A percentile compares a stretch with the other conserved stretches of the same genome.
Conservation (phyloP, 75 land plant species). For the Larix kaempferi region DNA sequence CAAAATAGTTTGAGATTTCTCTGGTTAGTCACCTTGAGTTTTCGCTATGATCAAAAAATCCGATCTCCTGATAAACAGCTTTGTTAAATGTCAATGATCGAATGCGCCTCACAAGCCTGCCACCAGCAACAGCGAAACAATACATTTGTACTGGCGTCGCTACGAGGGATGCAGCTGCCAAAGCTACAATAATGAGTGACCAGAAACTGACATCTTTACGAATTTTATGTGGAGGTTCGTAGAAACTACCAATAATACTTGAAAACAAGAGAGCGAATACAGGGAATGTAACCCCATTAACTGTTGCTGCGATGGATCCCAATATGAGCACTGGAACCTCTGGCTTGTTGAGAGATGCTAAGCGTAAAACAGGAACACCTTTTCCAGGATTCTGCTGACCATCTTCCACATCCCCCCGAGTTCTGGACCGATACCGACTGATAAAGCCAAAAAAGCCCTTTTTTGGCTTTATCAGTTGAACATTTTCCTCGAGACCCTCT, state of each 20-base stretch:
- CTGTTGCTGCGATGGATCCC: constrained; percentile 48
- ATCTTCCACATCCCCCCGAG: constrained; percentile 5
- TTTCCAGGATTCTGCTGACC: neutral
- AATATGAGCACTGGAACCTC: constrained; percentile 63
- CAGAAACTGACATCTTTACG: constrained; percentile 50
- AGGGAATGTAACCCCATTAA: constrained; percentile 55
- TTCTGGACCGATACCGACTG: too few relatives aligned
- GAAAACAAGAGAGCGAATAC: constrained; percentile 57
- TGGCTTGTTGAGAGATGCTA: constrained; percentile 71
- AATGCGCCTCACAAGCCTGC: constrained; percentile 52
- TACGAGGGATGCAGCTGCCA: constrained; percentile 36
- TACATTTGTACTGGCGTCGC: constrained; percentile 35
- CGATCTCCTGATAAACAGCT: constrained; percentile 68
- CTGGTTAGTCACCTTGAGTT: constrained; percentile 60
- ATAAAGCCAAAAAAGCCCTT: too few relatives aligned
- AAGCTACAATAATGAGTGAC: constrained; percentile 42
- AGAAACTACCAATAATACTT: constrained; percentile 48
- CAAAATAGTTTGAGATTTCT: neutral
- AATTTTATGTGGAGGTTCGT: constrained; percentile 38
- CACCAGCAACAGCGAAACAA: constrained; percentile 75
- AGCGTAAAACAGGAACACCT: constrained; percentile 51
- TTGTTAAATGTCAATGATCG: constrained; percentile 62
- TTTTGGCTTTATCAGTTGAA: too few relatives aligned
- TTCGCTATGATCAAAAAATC: constrained; percentile 71
- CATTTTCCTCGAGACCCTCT: constrained; percentile 2